A percentile compares a stretch with the other conserved stretches of the same genome.
phyloP scores from a whole-genome alignment of 2,329 filamentous ascomycete species.

The Biscogniauxia sp. region DNA sequence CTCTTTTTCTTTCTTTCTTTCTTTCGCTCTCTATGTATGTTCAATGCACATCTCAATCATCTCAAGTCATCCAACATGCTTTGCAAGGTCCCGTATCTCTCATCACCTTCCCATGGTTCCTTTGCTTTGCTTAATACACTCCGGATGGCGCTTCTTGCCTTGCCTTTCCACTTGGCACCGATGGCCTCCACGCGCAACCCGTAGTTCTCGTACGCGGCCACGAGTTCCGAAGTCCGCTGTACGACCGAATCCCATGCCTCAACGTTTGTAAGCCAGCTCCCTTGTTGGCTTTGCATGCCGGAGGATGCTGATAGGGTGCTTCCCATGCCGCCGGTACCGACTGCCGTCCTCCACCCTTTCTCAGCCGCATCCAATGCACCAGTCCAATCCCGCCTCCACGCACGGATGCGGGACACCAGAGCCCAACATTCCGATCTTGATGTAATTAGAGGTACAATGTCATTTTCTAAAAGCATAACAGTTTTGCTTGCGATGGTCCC shows the following conservation, averaged over 20 bases:
- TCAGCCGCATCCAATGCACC: constrained; percentile 81
- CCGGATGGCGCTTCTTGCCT: constrained; percentile 79
- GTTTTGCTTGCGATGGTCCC: constrained; percentile 63
- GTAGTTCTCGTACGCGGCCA: constrained; percentile 79
- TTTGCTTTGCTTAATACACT: constrained; percentile 80
- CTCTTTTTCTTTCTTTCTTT: too few species aligned
- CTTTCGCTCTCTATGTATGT: not conserved
- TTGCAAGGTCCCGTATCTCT: constrained; percentile 63
- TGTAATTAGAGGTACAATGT: constrained; percentile 82
- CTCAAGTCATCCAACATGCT: constrained; percentile 55
- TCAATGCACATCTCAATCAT: constrained; percentile 4
- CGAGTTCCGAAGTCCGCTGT: constrained; percentile 74
- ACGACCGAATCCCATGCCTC: constrained; percentile 72
- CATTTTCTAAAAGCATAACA: constrained; percentile 69
- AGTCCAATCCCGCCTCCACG: constrained; percentile 68
- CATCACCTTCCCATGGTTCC: constrained; percentile 76
- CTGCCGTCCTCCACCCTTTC: constrained; percentile 79
- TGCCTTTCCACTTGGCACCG: constrained; percentile 81
- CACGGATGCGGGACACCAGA: constrained; percentile 66
- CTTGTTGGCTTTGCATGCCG: constrained; percentile 17
- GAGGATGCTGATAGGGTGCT: constrained; percentile 44
- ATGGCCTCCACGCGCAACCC: constrained; percentile 65
- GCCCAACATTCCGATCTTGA: constrained; percentile 73
- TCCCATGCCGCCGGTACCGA: constrained; percentile 50
- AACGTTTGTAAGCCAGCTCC: constrained; percentile 55